Conservation (phyloP, 129 eudicot genomes). For the Tagetes erecta region DNA sequence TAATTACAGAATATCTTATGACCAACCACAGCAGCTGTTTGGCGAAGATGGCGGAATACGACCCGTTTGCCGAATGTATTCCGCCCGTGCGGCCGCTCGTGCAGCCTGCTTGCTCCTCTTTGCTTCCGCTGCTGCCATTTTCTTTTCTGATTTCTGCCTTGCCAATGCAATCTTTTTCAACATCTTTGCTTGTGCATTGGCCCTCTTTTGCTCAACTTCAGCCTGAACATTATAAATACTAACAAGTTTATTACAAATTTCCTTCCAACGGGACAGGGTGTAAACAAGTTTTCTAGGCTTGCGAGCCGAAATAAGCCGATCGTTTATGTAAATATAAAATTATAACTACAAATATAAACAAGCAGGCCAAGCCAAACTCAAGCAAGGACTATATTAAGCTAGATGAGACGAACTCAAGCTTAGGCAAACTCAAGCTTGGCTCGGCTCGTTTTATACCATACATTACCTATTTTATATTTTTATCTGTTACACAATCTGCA, state of each 20-base stretch:
- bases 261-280: no score
- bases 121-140: conserved; percentile 61
- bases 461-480: neutral
- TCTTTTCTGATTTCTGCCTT: conserved; percentile 52
- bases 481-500: neutral
- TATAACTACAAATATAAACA: neutral
- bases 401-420: neutral
- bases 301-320: no score
- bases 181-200: conserved; percentile 59
- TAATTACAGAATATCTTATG: conserved; percentile 16
- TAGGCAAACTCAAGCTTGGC: neutral
- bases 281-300: no score
- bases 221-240: conserved; percentile 36
- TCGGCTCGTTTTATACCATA: neutral
- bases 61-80: conserved; percentile 71
- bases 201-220: conserved; percentile 61
- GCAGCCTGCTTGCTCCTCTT: conserved; percentile 43
- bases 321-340: neutral
- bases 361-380: neutral
- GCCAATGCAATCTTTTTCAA: conserved; percentile 60
- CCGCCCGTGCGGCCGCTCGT: conserved; percentile 60
- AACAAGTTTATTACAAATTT: neutral
- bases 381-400: no score
- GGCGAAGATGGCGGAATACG: conserved; percentile 67
- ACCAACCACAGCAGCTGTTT: conserved; percentile 60